Evolutionary conservation across 2,329 filamentous ascomycete species (phyloP), one percentile per base, ranked within the genome.

Genomic region (Zopfia rhizophila): DNA sequence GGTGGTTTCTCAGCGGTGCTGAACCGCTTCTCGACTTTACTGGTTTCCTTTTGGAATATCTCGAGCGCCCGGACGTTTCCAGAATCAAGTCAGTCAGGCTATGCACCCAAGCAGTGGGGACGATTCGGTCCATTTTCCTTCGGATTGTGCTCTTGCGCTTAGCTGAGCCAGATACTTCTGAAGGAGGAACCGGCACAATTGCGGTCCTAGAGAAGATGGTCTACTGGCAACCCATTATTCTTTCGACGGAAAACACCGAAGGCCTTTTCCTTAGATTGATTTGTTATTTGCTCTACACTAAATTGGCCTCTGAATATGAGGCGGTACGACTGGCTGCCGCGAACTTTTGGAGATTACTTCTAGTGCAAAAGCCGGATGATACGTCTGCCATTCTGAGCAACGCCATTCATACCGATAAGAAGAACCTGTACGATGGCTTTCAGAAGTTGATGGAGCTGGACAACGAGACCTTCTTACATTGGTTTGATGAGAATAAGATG

Each of bases 221-320:
- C 0, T 97, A 97, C 70, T 99, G 94, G 94, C 94, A 97, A 68
- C 91, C 90, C 14, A 89, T 96, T 13, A 85, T 99, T 12, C 77
- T 99, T 12, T 87, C 86, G 2, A 85, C 87, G 3, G 84, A 94
- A 12, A 88, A 89, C 3, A 79, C 83, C 5, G 91, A 96, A 31
- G 84, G 89, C n/a, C 86, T 90, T 7, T 89, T 90, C 63, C 82
- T 97, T 61, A 88, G 88, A 53, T 80, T 97, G 23, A 83, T 97
- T 29, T 97, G 91, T 79, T 97, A 96, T 63, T 85, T 97, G 50
- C 83, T 99, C 3, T 99, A 97, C 68, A 86, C 87, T 6, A 96
- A 95, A 68, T 78, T 97, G 24, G 85, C 94, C 6, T 91, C 91
- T 41, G 75, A 81, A 0, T 81, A 87, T 39, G 76, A 82, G 21